Conservation (phyloP, 192 early-diverging fungal species). For the Phlyctochytrium planicorne region DNA sequence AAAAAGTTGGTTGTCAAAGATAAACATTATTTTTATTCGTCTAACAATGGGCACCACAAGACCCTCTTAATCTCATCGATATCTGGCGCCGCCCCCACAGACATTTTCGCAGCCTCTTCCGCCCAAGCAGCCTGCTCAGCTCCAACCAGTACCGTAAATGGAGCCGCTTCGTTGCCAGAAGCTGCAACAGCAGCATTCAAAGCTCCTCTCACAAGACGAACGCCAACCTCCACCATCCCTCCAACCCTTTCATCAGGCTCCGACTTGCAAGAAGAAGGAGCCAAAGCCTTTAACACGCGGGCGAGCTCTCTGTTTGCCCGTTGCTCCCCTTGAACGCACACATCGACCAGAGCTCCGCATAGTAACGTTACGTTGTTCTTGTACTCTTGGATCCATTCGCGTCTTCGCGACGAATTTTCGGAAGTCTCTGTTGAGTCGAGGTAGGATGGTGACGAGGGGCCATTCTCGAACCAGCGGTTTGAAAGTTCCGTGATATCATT, state of each 20-base stretch:
- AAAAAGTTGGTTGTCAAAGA: no score
- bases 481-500: slow-evolving; percentile 5
- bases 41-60: no score
- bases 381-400: slow-evolving; percentile 13
- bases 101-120: slow-evolving; percentile 6
- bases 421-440: background rate
- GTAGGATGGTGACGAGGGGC: no score
- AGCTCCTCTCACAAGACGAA: slow-evolving; percentile 12
- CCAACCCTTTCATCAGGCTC: background rate
- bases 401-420: background rate
- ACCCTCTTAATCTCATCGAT: background rate
- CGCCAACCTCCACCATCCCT: slow-evolving; percentile 12
- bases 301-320: slow-evolving; percentile 19
- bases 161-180: slow-evolving; percentile 9
- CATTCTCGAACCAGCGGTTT: no score
- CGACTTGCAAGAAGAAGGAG: background rate
- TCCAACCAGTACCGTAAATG: slow-evolving; percentile 26
- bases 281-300: slow-evolving; percentile 17
- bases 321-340: slow-evolving; percentile 1
- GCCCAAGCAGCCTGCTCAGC: slow-evolving; percentile 13
- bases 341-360: background rate
- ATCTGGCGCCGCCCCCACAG: background rate
- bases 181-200: slow-evolving; percentile 11
- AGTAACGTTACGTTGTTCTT: slow-evolving; percentile 1
- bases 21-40: no score